Evolutionary conservation across 768 basidiomycete genomes (phyloP).

Genomic region (Lentinula sp.): DNA sequence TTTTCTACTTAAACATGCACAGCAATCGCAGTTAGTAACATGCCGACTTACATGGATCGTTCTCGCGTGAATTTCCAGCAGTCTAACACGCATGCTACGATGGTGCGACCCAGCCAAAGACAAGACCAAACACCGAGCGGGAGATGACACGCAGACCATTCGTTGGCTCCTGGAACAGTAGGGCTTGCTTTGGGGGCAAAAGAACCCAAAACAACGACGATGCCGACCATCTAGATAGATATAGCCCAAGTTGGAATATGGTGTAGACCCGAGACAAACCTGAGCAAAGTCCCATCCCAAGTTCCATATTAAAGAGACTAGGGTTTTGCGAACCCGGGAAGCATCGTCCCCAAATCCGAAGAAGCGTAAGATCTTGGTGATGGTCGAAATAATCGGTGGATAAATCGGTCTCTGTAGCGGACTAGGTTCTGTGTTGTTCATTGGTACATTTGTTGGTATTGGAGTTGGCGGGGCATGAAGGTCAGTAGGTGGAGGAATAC

Average conservation of each 20-base stretch:
- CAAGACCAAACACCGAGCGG: conserved; percentile 65
- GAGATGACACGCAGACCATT: conserved; percentile 58
- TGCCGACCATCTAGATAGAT: conserved; percentile 40
- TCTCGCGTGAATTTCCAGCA: conserved; percentile 52
- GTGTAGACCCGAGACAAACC: conserved; percentile 26
- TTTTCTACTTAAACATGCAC: not conserved
- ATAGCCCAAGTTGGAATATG: conserved; percentile 7
- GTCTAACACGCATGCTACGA: conserved; percentile 40
- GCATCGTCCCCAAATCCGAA: conserved; percentile 53
- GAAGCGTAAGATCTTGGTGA: conserved; percentile 26
- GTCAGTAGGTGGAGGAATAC: not conserved
- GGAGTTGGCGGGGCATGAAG: not conserved
- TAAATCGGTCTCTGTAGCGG: conserved; percentile 8
- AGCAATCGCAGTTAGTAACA: not conserved
- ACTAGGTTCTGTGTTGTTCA: not conserved
- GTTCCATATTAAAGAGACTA: conserved; percentile 48
- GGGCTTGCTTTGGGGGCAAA: conserved; percentile 44
- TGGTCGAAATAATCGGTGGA: conserved; percentile 15
- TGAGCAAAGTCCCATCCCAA: conserved; percentile 46
- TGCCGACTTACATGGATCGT: conserved; percentile 18
- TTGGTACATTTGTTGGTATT: not conserved
- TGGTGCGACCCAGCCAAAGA: conserved; percentile 54
- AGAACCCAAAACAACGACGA: conserved; percentile 44
- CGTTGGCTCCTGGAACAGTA: conserved; percentile 29
- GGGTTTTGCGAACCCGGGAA: conserved; percentile 42